Conservation (phyloP, 2,329 filamentous ascomycete genomes). For the Colletotrichum neosansevieriae region DNA sequence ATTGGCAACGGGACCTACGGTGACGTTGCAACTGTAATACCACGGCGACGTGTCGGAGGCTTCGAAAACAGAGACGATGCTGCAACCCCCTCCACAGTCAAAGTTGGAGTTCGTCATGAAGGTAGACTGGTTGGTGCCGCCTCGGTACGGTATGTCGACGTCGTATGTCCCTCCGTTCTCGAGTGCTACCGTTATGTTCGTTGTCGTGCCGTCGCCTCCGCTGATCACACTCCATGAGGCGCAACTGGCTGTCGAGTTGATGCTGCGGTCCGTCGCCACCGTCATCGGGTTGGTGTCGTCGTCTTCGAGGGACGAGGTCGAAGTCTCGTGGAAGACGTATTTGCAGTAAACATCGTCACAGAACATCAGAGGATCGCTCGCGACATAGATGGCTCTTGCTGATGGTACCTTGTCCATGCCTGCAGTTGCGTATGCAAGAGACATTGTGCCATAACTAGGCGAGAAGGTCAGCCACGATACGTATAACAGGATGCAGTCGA, state of each 20-base stretch:
- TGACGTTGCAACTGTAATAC: conserved; percentile 57
- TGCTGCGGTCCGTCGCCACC: conserved; percentile 50
- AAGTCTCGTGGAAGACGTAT: conserved; percentile 54
- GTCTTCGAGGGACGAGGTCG: conserved; percentile 23
- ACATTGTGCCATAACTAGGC: conserved; percentile 54
- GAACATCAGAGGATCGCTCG: conserved; percentile 45
- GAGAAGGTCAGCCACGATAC: background rate
- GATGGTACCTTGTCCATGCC: conserved; percentile 42
- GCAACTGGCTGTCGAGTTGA: conserved; percentile 49
- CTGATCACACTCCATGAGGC: conserved; percentile 46
- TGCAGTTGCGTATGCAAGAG: conserved; percentile 46
- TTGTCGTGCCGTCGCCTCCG: conserved; percentile 48
- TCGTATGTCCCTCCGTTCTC: conserved; percentile 36
- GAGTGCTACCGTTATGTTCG: conserved; percentile 46
- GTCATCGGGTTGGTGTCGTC: conserved; percentile 40
- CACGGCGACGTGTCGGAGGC: conserved; percentile 51
- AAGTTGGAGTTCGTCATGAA: conserved; percentile 49
- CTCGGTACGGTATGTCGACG: conserved; percentile 43
- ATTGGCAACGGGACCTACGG: conserved; percentile 48
- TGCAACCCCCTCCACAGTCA: conserved; percentile 45
- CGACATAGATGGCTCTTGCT: conserved; percentile 48
- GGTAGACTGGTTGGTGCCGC: conserved; percentile 51
- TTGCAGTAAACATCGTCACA: conserved; percentile 42
- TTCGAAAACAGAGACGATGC: conserved; percentile 53
- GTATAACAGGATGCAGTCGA: background rate